Evolutionary conservation across 495 filamentous ascomycete genomes (phyloP), one percentile per base, ranked within the genome.

Genomic region (Penicillium waksmanii): DNA sequence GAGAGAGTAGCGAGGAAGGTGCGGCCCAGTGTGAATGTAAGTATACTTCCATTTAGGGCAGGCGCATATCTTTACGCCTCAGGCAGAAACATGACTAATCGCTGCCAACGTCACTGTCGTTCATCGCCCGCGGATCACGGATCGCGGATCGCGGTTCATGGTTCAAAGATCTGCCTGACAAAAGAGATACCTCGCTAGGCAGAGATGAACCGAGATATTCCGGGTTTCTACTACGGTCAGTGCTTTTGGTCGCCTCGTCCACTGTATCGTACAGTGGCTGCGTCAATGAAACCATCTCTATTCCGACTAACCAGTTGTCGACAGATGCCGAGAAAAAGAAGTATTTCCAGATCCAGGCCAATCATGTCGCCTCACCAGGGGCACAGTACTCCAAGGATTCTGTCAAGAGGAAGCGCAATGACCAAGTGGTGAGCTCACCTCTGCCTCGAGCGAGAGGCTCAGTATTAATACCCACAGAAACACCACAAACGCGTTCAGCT

Each of bases 331-430:
- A 82, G 38, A 84, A 83, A 67, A 80, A 80, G 47, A 85, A 84
- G 55, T 87, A 87, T 63, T 87, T 85, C 67, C 77, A 76, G 35
- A 80, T 86, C 53, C 73, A 77, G 48, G 70, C 79, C 21, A 77
- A 77, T 58, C 82, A 84, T 68, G 67, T 69, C 25, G 82, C 77
- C 1, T 66, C 77, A 13, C 58, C 70, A 11, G 75, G 71, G 40
- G 63, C 77, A 15, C 73, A 78, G 46, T 83, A 86, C 55, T 75
- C 82, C 0, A 65, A 69, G 47, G 75, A 79, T 21, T 73, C 78
- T 15, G 74, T 86, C 40, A 77, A 75, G 54, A 74, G 73, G 25
- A 73, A 73, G 57, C 62, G 73, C 7, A 63, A 57, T 17, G 73
- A 78, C 8, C 60, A 74, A 31, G 66, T 77, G 69, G 77, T 80